A percentile compares a stretch with the other conserved stretches of the same genome.
Conservation (phyloP, 148 eudicot species). For the Nepenthes mirabilis region DNA sequence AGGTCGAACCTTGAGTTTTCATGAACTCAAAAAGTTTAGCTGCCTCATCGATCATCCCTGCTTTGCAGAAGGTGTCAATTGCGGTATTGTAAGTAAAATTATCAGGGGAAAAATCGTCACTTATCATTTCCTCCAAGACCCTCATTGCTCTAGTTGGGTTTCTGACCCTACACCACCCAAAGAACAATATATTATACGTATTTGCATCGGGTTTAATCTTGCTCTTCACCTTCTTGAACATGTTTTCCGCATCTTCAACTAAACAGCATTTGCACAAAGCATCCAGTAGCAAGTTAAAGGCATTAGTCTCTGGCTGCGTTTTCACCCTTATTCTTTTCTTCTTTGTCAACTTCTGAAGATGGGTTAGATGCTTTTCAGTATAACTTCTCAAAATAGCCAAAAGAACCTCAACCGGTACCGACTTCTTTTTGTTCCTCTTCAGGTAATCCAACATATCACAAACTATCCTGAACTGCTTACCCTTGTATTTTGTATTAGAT, state of each 20-base stretch:
- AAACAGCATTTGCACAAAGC: conserved; percentile 83
- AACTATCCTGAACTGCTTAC: conserved; percentile 57
- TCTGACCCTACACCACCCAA: conserved; percentile 93
- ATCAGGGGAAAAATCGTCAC: conserved; percentile 53
- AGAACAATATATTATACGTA: conserved; percentile 65
- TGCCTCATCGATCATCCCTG: conserved; percentile 70
- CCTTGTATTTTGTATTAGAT: conserved; percentile 64
- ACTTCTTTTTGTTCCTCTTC: conserved; percentile 57
- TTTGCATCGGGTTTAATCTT: conserved; percentile 58
- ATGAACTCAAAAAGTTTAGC: conserved; percentile 57
- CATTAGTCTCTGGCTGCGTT: conserved; percentile 58
- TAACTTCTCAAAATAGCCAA: conserved; percentile 50
- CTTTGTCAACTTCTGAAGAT: conserved; percentile 62
- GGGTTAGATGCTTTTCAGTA: conserved; percentile 66
- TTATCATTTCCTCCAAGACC: conserved; percentile 62
- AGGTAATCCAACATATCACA: conserved; percentile 83
- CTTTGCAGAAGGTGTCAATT: conserved; percentile 69
- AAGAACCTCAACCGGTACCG: conserved; percentile 62
- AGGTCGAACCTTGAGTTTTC: conserved; percentile 41
- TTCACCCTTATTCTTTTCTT: conserved; percentile 67
- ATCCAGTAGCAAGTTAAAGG: conserved; percentile 80
- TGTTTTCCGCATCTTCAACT: conserved; percentile 61
- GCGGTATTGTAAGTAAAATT: conserved; percentile 80
- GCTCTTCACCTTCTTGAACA: conserved; percentile 42
- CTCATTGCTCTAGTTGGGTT: conserved; percentile 65